Percentiles rank a stretch among this genome's conserved stretches.
These are phyloP conservation scores for Kodamaea sp. DNA, from an alignment of 1,139 yeast genomes.

Conservation along the genomic window DNA sequence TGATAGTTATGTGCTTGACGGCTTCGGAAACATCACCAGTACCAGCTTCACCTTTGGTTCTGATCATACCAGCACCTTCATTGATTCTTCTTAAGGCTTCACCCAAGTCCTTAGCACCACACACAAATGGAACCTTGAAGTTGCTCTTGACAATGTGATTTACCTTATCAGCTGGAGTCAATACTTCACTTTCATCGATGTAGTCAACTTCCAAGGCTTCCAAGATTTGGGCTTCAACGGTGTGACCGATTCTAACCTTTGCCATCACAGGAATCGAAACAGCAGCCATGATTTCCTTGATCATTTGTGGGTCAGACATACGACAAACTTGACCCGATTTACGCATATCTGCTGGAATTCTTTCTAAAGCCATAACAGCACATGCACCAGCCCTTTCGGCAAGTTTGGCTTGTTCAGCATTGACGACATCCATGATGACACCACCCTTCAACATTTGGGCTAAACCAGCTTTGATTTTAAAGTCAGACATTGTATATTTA, in stretches of 20 bases:
- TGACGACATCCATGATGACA: slow-evolving; percentile 54
- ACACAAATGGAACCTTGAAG: slow-evolving; percentile 76
- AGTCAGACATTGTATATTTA: slow-evolving; percentile 36
- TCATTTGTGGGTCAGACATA: slow-evolving; percentile 85
- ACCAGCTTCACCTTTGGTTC: slow-evolving; percentile 89
- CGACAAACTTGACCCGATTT: slow-evolving; percentile 81
- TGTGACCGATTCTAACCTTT: slow-evolving; percentile 81
- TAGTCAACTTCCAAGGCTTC: slow-evolving; percentile 74
- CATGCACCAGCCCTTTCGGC: slow-evolving; percentile 88
- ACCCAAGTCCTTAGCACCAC: slow-evolving; percentile 83
- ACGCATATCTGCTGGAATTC: slow-evolving; percentile 86
- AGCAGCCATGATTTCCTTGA: slow-evolving; percentile 68
- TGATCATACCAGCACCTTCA: slow-evolving; percentile 87
- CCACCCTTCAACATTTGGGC: slow-evolving; percentile 86
- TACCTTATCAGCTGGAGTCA: slow-evolving; percentile 75
- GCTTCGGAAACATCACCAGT: slow-evolving; percentile 88
- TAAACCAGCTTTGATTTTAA: slow-evolving; percentile 72
- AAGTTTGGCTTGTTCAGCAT: slow-evolving; percentile 48
- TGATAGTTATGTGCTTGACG: slow-evolving; percentile 67
- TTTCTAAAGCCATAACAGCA: slow-evolving; percentile 87
- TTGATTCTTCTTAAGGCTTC: slow-evolving; percentile 78
- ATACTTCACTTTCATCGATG: slow-evolving; percentile 81
- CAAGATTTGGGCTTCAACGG: slow-evolving; percentile 78
- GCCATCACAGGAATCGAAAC: slow-evolving; percentile 85
- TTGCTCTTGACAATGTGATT: slow-evolving; percentile 61